Conservation (phyloP, 2,329 filamentous ascomycete species). For the Knufia petricola region DNA sequence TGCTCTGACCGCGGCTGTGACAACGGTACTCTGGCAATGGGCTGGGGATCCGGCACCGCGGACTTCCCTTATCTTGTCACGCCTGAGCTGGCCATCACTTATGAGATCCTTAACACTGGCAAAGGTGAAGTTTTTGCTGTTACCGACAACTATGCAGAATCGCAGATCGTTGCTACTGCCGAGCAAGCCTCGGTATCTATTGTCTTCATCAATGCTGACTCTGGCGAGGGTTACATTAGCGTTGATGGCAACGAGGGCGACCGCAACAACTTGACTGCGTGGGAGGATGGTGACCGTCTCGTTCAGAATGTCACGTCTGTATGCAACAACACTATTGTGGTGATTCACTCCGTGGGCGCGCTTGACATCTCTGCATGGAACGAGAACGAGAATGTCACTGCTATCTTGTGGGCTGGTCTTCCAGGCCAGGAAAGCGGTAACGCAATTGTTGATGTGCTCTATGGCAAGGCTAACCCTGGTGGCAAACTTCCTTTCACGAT, state of each 20-base stretch:
- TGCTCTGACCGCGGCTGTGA: slow-evolving; percentile 59
- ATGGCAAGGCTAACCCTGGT: slow-evolving; percentile 51
- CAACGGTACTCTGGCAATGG: slow-evolving; percentile 54
- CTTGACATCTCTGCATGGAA: slow-evolving; percentile 60
- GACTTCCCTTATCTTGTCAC: slow-evolving; percentile 56
- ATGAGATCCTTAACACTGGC: slow-evolving; percentile 53
- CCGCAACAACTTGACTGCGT: slow-evolving; percentile 84
- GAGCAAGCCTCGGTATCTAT: slow-evolving; percentile 50
- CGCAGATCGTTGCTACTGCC: slow-evolving; percentile 42
- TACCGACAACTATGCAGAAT: slow-evolving; percentile 48
- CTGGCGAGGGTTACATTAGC: slow-evolving; percentile 77
- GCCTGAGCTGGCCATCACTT: slow-evolving; percentile 55
- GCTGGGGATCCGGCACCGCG: slow-evolving; percentile 49
- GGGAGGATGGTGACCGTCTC: slow-evolving; percentile 69
- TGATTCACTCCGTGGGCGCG: slow-evolving; percentile 77
- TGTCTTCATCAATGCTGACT: slow-evolving; percentile 81
- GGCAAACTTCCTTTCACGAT: slow-evolving; percentile 55
- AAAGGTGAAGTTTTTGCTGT: slow-evolving; percentile 54
- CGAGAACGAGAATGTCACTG: slow-evolving; percentile 58
- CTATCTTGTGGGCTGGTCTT: slow-evolving; percentile 65
- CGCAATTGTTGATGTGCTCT: slow-evolving; percentile 62
- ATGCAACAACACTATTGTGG: slow-evolving; percentile 83
- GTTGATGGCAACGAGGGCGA: slow-evolving; percentile 80
- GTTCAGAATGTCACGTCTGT: slow-evolving; percentile 68
- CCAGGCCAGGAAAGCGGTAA: slow-evolving; percentile 69